Conservation (phyloP, 768 basidiomycete species). For the Tylopilus sp. region DNA sequence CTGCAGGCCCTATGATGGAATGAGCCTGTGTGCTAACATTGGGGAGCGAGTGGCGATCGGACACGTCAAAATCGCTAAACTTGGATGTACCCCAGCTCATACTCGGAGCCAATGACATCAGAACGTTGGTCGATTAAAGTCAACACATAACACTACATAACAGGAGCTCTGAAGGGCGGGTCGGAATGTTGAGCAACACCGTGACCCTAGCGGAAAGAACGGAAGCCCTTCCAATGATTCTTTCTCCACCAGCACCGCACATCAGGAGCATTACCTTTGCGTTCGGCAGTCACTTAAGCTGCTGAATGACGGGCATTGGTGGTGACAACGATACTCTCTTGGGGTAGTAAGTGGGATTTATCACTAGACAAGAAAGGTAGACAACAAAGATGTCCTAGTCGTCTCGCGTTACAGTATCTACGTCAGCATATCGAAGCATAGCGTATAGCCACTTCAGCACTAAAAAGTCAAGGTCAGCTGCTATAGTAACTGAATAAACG, state of each 20-base stretch:
- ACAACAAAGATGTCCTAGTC: background rate
- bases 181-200: too few relatives aligned
- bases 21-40: slow-evolving; percentile 5
- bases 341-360: background rate
- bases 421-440: background rate
- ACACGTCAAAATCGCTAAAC: slow-evolving; percentile 8
- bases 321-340: background rate
- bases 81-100: background rate
- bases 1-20: slow-evolving; percentile 1
- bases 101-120: too few relatives aligned
- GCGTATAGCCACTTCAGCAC: slow-evolving; percentile 22
- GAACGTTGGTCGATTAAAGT: too few relatives aligned
- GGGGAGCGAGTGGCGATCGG: slow-evolving; percentile 1
- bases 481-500: background rate
- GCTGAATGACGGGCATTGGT: too few relatives aligned
- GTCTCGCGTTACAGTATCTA: background rate
- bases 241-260: too few relatives aligned
- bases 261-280: too few relatives aligned
- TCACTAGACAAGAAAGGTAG: background rate
- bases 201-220: too few relatives aligned
- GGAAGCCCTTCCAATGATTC: too few relatives aligned
- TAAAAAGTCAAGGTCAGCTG: slow-evolving; percentile 3
- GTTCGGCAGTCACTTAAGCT: too few relatives aligned
- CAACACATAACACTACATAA: too few relatives aligned
- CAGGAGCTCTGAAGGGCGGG: too few relatives aligned